phyloP scores from a whole-genome alignment of 2,329 filamentous ascomycete genomes.

The Cadophora gregata region DNA sequence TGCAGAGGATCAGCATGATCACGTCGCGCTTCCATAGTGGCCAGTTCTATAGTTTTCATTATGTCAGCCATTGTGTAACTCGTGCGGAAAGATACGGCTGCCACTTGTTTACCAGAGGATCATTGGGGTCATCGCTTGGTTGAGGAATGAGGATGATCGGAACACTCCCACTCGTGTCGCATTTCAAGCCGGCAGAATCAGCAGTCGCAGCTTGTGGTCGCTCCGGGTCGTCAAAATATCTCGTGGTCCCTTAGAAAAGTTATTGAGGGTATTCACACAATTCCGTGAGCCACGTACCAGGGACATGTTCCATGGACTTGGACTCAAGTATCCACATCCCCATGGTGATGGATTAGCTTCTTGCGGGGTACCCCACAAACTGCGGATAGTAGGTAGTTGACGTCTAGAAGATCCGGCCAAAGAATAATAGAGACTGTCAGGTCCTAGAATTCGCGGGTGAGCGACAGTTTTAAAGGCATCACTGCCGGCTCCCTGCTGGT shows the following conservation, averaged over 20 bases:
- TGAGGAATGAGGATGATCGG: slow-evolving; percentile 88
- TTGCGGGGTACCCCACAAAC: slow-evolving; percentile 17
- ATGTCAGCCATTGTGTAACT: slow-evolving; percentile 22
- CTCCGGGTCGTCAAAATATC: slow-evolving; percentile 67
- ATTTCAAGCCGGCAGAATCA: slow-evolving; percentile 65
- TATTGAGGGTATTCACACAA: slow-evolving; percentile 1
- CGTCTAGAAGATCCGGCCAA: background rate
- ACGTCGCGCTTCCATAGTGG: slow-evolving; percentile 84
- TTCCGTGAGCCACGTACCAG: slow-evolving; percentile 58
- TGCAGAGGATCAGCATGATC: slow-evolving; percentile 78
- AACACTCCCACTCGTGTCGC: slow-evolving; percentile 68
- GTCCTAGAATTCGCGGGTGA: background rate
- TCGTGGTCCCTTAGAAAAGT: slow-evolving; percentile 58
- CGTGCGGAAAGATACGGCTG: background rate
- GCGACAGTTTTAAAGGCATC: background rate
- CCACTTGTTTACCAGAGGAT: slow-evolving; percentile 68
- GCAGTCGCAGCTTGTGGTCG: slow-evolving; percentile 51
- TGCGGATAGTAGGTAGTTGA: background rate
- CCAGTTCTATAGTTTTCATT: slow-evolving; percentile 66
- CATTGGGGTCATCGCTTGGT: slow-evolving; percentile 88
- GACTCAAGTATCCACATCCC: slow-evolving; percentile 75
- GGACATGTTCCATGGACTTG: slow-evolving; percentile 69
- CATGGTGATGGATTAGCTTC: slow-evolving; percentile 24
- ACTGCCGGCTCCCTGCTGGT: background rate
- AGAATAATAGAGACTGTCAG: background rate